A percentile compares a stretch with the other conserved stretches of the same genome.
Evolutionary conservation across 305 asterid genomes (phyloP).

Genomic region (Fraxinus floribunda): DNA sequence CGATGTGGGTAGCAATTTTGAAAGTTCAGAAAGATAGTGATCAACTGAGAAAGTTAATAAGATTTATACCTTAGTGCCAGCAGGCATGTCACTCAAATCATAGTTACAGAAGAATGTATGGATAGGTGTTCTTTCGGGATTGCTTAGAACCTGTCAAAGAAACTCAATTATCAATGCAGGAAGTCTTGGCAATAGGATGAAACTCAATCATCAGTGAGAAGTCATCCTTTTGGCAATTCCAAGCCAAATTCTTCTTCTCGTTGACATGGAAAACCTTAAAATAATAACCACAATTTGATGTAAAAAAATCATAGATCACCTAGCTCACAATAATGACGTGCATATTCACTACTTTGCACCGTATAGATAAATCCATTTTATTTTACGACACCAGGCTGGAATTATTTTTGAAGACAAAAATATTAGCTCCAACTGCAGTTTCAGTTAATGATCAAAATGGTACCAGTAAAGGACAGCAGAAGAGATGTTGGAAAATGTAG

Average conservation of each 20-base stretch:
- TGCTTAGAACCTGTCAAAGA: slow-evolving; percentile 73
- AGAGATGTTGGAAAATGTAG: neutral
- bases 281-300: slow-evolving; percentile 5
- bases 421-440: neutral
- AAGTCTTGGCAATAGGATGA: slow-evolving; percentile 11
- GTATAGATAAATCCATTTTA: neutral
- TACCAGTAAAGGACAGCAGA: neutral
- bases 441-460: slow-evolving; percentile 1
- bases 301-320: neutral
- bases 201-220: neutral
- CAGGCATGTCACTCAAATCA: slow-evolving; percentile 94
- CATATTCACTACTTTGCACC: neutral
- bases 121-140: slow-evolving; percentile 89
- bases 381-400: neutral
- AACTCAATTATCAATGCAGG: slow-evolving; percentile 15
- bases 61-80: slow-evolving; percentile 76
- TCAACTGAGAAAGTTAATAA: slow-evolving; percentile 9
- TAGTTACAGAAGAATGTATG: slow-evolving; percentile 89
- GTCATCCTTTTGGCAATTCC: slow-evolving; percentile 11
- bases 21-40: neutral
- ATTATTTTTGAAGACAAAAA: neutral
- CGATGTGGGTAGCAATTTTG: neutral
- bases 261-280: neutral
- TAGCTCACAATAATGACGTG: neutral
- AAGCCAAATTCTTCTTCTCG: neutral